phyloP scores from a whole-genome alignment of 1,284 basidiomycete genomes.

The Cryptococcus depauperatus region DNA sequence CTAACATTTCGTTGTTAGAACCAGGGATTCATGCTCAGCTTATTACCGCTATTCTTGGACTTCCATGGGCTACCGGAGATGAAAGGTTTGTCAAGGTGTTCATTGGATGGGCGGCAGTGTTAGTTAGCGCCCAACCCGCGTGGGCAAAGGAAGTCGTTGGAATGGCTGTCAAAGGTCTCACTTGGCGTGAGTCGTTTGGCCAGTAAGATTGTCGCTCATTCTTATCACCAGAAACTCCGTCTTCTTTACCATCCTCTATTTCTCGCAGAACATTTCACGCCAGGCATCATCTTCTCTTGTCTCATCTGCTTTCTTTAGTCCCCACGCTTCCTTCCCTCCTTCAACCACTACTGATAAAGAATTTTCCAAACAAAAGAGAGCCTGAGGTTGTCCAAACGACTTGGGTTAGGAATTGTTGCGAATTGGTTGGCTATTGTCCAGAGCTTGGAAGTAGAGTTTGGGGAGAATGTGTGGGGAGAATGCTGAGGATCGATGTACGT shows the following conservation, averaged over 20 bases:
- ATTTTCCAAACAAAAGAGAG: constrained; percentile 92
- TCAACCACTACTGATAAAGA: constrained; percentile 69
- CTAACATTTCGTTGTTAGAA: constrained; percentile 51
- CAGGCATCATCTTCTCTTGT: constrained; percentile 74
- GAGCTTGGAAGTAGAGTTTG: constrained; percentile 80
- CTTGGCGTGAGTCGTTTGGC: constrained; percentile 64
- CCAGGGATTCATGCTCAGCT: constrained; percentile 61
- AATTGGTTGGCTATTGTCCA: constrained; percentile 79
- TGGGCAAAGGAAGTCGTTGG: constrained; percentile 77
- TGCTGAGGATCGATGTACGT: constrained; percentile 88
- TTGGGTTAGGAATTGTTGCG: constrained; percentile 84
- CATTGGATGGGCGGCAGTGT: constrained; percentile 78
- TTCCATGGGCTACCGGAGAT: constrained; percentile 86
- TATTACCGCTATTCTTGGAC: constrained; percentile 74
- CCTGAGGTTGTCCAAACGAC: constrained; percentile 71
- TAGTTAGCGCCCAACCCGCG: constrained; percentile 87
- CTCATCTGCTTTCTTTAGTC: constrained; percentile 75
- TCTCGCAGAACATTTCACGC: constrained; percentile 81
- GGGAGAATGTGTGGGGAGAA: constrained; percentile 76
- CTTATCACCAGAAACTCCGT: constrained; percentile 27
- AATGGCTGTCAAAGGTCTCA: constrained; percentile 74
- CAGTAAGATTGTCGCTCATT: no score
- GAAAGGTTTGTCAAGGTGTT: constrained; percentile 72
- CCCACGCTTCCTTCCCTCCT: constrained; percentile 81
- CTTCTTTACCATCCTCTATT: constrained; percentile 13